Evolutionary conservation across 2,329 filamentous ascomycete species (phyloP).

Genomic region (Fusarium nanum): DNA sequence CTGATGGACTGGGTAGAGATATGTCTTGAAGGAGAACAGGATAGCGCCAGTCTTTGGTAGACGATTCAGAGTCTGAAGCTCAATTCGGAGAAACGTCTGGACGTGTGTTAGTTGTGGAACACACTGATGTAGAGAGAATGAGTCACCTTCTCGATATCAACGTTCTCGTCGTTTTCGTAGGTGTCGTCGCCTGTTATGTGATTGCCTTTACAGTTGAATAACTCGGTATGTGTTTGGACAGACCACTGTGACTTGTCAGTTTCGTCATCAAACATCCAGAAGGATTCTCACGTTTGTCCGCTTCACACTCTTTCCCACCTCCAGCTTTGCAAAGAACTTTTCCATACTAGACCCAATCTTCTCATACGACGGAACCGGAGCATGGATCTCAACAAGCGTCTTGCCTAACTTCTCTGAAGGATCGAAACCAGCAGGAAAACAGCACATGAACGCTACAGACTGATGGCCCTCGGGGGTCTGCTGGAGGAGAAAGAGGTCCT

Average conservation of each 20-base stretch:
- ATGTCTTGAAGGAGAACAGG: slow-evolving; percentile 38
- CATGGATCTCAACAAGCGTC: slow-evolving; percentile 58
- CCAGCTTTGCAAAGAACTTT: slow-evolving; percentile 61
- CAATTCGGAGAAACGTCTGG: slow-evolving; percentile 38
- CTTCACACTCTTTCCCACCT: slow-evolving; percentile 62
- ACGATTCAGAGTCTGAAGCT: slow-evolving; percentile 31
- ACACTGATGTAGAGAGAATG: too few species aligned
- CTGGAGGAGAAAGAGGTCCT: slow-evolving; percentile 60
- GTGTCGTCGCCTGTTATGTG: slow-evolving; percentile 32
- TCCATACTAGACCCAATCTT: slow-evolving; percentile 68
- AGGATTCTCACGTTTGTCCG: slow-evolving; percentile 58
- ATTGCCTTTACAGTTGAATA: slow-evolving; percentile 33
- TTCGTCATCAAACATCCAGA: rapidly evolving
- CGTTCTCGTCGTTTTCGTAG: slow-evolving; percentile 11
- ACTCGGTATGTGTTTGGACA: slow-evolving; percentile 35
- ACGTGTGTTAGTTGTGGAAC: too few species aligned
- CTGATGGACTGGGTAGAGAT: slow-evolving; percentile 33
- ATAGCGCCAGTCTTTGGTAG: slow-evolving; percentile 31
- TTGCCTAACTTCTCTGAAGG: slow-evolving; percentile 62
- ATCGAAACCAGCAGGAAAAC: slow-evolving; percentile 61
- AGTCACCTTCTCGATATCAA: slow-evolving; percentile 20
- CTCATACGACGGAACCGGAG: slow-evolving; percentile 62
- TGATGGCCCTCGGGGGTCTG: slow-evolving; percentile 57
- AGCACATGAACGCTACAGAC: slow-evolving; percentile 57
- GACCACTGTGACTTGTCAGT: slow-evolving; percentile 37